Conservation (phyloP, 352 stramenopile genomes). For the Pythium periplocum region DNA sequence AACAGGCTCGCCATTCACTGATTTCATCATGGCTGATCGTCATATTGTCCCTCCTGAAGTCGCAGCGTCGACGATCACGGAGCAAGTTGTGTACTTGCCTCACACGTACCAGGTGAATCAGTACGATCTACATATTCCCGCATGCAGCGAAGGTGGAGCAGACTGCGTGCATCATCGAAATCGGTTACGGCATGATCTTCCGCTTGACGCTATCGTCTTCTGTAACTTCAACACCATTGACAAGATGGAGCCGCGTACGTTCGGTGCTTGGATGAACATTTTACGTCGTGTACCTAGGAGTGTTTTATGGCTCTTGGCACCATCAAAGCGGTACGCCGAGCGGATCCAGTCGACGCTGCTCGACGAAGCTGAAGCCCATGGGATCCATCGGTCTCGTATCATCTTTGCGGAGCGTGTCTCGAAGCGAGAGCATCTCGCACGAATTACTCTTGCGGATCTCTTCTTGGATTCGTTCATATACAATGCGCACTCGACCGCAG, state of each 20-base stretch:
- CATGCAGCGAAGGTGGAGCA: constrained; percentile 14
- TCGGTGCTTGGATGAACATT: constrained; percentile 87
- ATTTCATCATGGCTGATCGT: constrained; percentile 79
- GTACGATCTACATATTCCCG: constrained; percentile 41
- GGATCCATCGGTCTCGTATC: constrained; percentile 55
- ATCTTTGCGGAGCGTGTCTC: constrained; percentile 56
- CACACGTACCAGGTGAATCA: constrained; percentile 90
- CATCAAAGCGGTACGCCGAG: constrained; percentile 14
- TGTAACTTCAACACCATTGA: constrained; percentile 93
- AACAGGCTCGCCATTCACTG: constrained; percentile 58
- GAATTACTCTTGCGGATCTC: constrained; percentile 80
- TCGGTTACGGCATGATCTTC: constrained; percentile 24
- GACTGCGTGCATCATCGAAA: constrained; percentile 9
- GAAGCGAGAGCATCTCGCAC: constrained; percentile 76
- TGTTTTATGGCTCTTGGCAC: constrained; percentile 84
- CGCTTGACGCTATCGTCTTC: constrained; percentile 46
- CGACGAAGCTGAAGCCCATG: constrained; percentile 52
- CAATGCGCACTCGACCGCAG: constrained; percentile 93
- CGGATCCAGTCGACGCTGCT: constrained; percentile 36
- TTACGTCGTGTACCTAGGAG: constrained; percentile 75
- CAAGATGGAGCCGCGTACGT: constrained; percentile 91
- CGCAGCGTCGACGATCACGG: constrained; percentile 45
- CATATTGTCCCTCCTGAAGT: constrained; percentile 54
- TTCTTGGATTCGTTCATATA: constrained; percentile 96
- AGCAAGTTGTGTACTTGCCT: constrained; percentile 87